phyloP scores from a whole-genome alignment of 2,329 filamentous ascomycete genomes.

The Teratosphaeriaceae sp. region DNA sequence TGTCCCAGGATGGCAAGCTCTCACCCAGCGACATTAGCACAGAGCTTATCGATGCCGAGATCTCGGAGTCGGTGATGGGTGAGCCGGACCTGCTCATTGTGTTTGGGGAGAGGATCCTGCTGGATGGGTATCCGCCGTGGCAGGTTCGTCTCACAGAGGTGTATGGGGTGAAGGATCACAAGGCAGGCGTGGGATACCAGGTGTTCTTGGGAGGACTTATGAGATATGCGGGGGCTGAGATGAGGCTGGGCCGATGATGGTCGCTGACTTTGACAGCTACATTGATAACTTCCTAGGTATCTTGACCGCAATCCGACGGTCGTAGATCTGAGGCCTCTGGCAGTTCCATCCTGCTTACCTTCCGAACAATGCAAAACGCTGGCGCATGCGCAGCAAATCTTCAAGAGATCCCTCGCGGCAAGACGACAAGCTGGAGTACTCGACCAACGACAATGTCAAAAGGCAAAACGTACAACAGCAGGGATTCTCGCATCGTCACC shows the following conservation, averaged over 20 bases:
- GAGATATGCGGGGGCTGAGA: slow-evolving; percentile 74
- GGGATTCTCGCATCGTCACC: too few species aligned
- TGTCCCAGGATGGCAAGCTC: slow-evolving; percentile 87
- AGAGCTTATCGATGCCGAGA: slow-evolving; percentile 83
- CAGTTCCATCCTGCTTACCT: too few species aligned
- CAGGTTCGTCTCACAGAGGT: slow-evolving; percentile 93
- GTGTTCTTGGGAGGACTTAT: slow-evolving; percentile 81
- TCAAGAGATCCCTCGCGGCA: too few species aligned
- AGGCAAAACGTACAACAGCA: too few species aligned
- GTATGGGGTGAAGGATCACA: slow-evolving; percentile 50
- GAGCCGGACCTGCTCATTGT: slow-evolving; percentile 87
- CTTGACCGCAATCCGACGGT: too few species aligned
- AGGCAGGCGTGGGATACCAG: slow-evolving; percentile 74
- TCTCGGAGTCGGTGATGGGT: slow-evolving; percentile 68
- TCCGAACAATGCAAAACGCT: too few species aligned
- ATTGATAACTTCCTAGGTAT: neutral
- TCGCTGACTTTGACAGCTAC: neutral
- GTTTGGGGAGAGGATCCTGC: slow-evolving; percentile 74
- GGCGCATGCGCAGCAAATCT: too few species aligned
- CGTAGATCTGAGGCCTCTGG: too few species aligned
- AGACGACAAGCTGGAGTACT: too few species aligned
- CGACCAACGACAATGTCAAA: too few species aligned
- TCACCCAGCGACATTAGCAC: slow-evolving; percentile 72
- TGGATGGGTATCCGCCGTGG: slow-evolving; percentile 95
- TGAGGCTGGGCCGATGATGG: slow-evolving; percentile 10